Evolutionary conservation across 176 grass and related monocot genomes (phyloP).

Genomic region (Phoenix roebelenii): DNA sequence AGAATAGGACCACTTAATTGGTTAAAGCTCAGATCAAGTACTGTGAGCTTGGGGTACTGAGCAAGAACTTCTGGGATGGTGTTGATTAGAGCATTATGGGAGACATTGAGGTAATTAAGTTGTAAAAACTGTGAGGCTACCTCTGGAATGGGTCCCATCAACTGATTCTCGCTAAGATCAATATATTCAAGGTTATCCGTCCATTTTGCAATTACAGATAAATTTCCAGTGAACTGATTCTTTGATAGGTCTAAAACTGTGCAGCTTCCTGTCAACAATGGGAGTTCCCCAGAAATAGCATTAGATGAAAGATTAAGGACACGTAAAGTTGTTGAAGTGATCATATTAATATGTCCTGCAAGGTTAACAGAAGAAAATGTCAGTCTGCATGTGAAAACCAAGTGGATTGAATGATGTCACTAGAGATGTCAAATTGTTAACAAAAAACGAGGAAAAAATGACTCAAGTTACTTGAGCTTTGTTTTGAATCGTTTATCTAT

Average conservation of each 20-base stretch:
- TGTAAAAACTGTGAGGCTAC: conserved; percentile 79
- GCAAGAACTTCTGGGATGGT: conserved; percentile 55
- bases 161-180: conserved; percentile 75
- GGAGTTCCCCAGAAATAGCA: conserved; percentile 75
- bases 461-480: too few species aligned
- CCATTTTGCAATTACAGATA: conserved; percentile 91
- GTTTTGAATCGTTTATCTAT: too few species aligned
- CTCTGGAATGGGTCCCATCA: conserved; percentile 63
- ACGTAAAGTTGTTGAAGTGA: conserved; percentile 79
- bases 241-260: conserved; percentile 88
- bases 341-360: conserved; percentile 98
- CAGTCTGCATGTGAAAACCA: conserved; percentile 3
- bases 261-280: conserved; percentile 81
- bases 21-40: conserved; percentile 83
- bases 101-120: conserved; percentile 82
- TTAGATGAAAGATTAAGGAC: conserved; percentile 90
- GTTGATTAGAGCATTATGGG: conserved; percentile 52
- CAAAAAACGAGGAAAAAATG: too few species aligned
- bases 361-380: conserved; percentile 15
- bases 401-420: neutral
- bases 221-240: conserved; percentile 73
- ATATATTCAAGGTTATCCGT: conserved; percentile 73
- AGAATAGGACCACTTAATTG: conserved; percentile 59
- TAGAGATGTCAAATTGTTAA: too few species aligned
- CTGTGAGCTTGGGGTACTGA: conserved; percentile 77